A percentile compares a stretch with the other conserved stretches of the same genome.
Evolutionary conservation across 768 basidiomycete species (phyloP).

Genomic region (Suillus discolor): DNA sequence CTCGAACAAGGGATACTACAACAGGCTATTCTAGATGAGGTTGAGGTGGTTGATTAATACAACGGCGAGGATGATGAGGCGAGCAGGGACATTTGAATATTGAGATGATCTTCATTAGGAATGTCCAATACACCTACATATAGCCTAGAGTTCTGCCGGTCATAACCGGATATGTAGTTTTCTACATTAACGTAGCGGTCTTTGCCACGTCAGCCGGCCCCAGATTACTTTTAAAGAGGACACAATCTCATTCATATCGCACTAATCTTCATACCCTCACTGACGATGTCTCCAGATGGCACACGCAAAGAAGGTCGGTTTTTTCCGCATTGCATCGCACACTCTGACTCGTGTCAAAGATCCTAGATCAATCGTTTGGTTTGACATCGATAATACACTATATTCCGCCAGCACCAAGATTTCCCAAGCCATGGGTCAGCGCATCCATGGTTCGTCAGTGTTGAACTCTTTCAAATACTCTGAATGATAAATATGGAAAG

Average conservation of each 20-base stretch:
- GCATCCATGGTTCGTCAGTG: slow-evolving; percentile 64
- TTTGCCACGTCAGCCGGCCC: too few relatives aligned
- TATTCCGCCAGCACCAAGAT: slow-evolving; percentile 79
- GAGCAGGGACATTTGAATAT: too few relatives aligned
- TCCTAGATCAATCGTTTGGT: slow-evolving; percentile 67
- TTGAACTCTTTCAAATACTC: not conserved
- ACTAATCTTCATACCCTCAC: slow-evolving; percentile 21
- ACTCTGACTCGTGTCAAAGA: slow-evolving; percentile 36
- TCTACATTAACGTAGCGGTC: too few relatives aligned
- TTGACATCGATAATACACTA: slow-evolving; percentile 89
- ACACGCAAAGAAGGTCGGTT: slow-evolving; percentile 28
- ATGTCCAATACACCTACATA: too few relatives aligned
- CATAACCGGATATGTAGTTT: too few relatives aligned
- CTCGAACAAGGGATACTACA: too few relatives aligned
- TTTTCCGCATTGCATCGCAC: not conserved
- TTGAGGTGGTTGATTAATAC: too few relatives aligned
- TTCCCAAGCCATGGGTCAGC: slow-evolving; percentile 75
- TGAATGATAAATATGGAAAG: slow-evolving; percentile 4
- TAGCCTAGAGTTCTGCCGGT: too few relatives aligned
- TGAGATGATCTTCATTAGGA: too few relatives aligned
- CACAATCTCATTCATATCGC: slow-evolving; percentile 10
- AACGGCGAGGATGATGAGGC: too few relatives aligned
- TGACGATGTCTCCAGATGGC: slow-evolving; percentile 23
- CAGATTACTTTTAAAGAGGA: not conserved
- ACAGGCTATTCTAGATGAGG: too few relatives aligned